Conservation (phyloP, 495 filamentous ascomycete genomes). For the Penicillium riverlandense region DNA sequence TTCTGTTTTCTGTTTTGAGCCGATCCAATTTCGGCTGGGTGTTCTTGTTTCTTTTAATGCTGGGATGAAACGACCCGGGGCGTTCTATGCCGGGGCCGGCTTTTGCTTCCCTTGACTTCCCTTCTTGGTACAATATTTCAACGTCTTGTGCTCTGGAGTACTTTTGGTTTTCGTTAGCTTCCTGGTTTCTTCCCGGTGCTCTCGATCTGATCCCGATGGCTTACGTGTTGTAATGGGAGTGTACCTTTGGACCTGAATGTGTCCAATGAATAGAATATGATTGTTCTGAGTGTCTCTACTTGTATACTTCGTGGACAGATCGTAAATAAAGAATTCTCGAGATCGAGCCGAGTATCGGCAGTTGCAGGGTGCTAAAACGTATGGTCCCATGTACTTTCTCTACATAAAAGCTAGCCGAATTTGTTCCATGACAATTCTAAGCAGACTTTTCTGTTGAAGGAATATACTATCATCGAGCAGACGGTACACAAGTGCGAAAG, state of each 20-base stretch:
- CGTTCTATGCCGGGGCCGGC: neutral
- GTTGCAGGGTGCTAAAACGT: neutral
- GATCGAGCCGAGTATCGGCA: neutral
- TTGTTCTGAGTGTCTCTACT: neutral
- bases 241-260: constrained; percentile 13
- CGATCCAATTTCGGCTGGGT: neutral
- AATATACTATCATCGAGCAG: neutral
- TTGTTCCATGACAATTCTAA: too few relatives aligned
- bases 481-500: too few relatives aligned
- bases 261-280: constrained; percentile 23
- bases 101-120: constrained; percentile 3
- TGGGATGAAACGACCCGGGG: neutral
- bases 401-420: too few relatives aligned
- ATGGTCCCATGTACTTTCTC: too few relatives aligned
- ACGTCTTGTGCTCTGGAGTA: constrained; percentile 21
- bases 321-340: neutral
- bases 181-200: constrained; percentile 1
- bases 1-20: neutral
- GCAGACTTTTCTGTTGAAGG: neutral
- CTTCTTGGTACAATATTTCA: constrained; percentile 21
- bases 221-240: constrained; percentile 16
- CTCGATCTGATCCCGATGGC: constrained; percentile 15
- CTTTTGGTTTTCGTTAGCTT: constrained; percentile 2
- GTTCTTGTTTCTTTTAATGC: neutral
- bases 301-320: too few relatives aligned